Base-by-base conservation (phyloP, 2,329 filamentous ascomycete species). In the Zymoseptoria passerinii region DNA sequence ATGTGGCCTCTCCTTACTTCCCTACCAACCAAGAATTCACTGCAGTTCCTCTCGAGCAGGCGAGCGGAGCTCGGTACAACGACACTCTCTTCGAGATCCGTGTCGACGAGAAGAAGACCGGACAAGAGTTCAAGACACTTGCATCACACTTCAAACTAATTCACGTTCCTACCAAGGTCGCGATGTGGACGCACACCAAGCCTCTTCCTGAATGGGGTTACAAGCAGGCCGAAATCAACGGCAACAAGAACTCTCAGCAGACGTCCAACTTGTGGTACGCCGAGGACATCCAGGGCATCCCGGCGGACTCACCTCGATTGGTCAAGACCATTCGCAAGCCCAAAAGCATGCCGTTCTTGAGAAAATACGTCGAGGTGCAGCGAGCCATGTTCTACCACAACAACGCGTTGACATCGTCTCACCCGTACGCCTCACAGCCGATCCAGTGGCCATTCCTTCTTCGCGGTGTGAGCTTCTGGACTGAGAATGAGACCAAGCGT, bases 301-400 rank as follows among this genome's bases (percentile, higher is more conserved):
- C 86, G 2, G 79, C 75, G 4, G 90, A 90, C 66, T 84, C 86
- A 66, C 80, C 82, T 48, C 90, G 94, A 59, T 83, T 90, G 62
- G 77, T 84, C 60, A 94, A 88, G 78, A 82, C 89, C 62, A 82
- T 86, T 68, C 86, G 85, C 68, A 82, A 92, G 76, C 82, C 92
- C 71, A 96, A 95, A 80, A 80, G 80, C 19, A 74, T 97, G 70
- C 86, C 92, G 18, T 99, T 99, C 82, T 77, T 96, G 65, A 84
- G 83, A 70, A 99, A 99, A 79, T 99, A 92, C 81, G 84, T 96
- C 64, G 94, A 99, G 79, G 82, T 99, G 59, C 94, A 99, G 77
- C 85, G 92, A 53, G 90, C 92, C 68, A 99, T 99, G 92, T 99
- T 99, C 82, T 92, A 89, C 82, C 94, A 99, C 81, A 99, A 99